A percentile compares a stretch with the other conserved stretches of the same genome.
These are phyloP conservation scores for Trichoderma sp. DNA, from an alignment of 2,329 filamentous ascomycete genomes.

Conservation along the genomic window DNA sequence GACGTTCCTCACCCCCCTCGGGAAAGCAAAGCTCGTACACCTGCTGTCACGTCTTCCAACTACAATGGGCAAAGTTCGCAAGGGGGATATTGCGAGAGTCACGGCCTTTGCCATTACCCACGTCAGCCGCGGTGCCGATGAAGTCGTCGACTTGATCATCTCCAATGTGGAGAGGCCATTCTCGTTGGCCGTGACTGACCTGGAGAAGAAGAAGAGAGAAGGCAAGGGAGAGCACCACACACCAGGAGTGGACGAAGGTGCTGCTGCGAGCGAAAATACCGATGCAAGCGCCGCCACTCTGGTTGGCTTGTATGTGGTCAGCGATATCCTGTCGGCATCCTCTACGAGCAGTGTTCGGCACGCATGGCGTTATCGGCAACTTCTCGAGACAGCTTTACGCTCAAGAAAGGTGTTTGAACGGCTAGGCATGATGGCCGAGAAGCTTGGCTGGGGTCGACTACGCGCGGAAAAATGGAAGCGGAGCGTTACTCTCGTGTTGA, in stretches of 20 bases:
- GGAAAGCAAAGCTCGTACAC: conserved; percentile 82
- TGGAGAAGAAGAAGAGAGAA: conserved; percentile 50
- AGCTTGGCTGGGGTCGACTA: conserved; percentile 75
- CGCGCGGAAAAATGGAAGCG: conserved; percentile 84
- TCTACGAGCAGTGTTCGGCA: conserved; percentile 78
- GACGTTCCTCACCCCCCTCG: conserved; percentile 76
- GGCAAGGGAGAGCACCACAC: conserved; percentile 38
- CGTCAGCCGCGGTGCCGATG: conserved; percentile 80
- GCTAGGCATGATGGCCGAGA: conserved; percentile 72
- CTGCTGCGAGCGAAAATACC: conserved; percentile 45
- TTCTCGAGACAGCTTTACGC: conserved; percentile 74
- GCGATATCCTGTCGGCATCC: conserved; percentile 76
- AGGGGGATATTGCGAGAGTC: conserved; percentile 82
- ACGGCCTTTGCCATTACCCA: conserved; percentile 89
- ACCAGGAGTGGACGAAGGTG: conserved; percentile 39
- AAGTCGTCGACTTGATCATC: conserved; percentile 87
- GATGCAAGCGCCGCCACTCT: conserved; percentile 75
- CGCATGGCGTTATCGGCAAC: conserved; percentile 81
- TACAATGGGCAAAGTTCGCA: conserved; percentile 71
- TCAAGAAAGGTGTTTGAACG: conserved; percentile 71
- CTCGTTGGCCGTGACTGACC: conserved; percentile 70
- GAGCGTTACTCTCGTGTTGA: conserved; percentile 68
- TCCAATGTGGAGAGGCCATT: conserved; percentile 80
- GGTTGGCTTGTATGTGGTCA: conserved; percentile 75
- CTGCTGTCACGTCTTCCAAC: conserved; percentile 81